Evolutionary conservation across 2,329 filamentous ascomycete genomes (phyloP).

Genomic region (Chaetomium globosum): DNA sequence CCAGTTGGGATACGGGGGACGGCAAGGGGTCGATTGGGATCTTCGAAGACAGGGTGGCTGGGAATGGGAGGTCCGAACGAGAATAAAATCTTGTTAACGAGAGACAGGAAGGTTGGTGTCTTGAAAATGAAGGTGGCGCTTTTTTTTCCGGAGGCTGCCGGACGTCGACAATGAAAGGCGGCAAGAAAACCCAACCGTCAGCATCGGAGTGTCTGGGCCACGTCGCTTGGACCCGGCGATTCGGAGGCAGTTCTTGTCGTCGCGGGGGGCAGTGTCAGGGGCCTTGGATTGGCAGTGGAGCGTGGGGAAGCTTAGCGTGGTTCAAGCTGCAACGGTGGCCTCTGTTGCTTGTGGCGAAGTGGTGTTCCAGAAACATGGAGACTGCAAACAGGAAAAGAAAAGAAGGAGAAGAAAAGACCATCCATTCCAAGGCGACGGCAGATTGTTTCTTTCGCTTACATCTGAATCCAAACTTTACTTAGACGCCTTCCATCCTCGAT

Average conservation of each 20-base stretch:
- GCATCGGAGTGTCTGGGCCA: conserved; percentile 17
- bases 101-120: conserved; percentile 24
- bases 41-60: neutral
- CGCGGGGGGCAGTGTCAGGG: neutral
- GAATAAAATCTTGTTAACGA: conserved; percentile 24
- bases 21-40: conserved; percentile 15
- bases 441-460: neutral
- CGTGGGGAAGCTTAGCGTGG: conserved; percentile 15
- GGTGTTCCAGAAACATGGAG: neutral
- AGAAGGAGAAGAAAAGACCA: neutral
- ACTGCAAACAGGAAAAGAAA: neutral
- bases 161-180: conserved; percentile 14
- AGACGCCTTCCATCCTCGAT: neutral
- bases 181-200: conserved; percentile 17
- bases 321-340: conserved; percentile 29
- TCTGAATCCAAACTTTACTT: neutral
- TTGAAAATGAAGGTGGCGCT: conserved; percentile 26
- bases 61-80: neutral
- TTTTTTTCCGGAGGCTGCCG: conserved; percentile 24
- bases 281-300: conserved; percentile 7
- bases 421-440: neutral
- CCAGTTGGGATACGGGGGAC: neutral
- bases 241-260: conserved; percentile 19
- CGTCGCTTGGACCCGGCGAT: conserved; percentile 22
- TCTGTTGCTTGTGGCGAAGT: conserved; percentile 23